A percentile compares a stretch with the other conserved stretches of the same genome.
Evolutionary conservation across 1,284 basidiomycete species (phyloP).

Genomic region (Trichosporon inkin): DNA sequence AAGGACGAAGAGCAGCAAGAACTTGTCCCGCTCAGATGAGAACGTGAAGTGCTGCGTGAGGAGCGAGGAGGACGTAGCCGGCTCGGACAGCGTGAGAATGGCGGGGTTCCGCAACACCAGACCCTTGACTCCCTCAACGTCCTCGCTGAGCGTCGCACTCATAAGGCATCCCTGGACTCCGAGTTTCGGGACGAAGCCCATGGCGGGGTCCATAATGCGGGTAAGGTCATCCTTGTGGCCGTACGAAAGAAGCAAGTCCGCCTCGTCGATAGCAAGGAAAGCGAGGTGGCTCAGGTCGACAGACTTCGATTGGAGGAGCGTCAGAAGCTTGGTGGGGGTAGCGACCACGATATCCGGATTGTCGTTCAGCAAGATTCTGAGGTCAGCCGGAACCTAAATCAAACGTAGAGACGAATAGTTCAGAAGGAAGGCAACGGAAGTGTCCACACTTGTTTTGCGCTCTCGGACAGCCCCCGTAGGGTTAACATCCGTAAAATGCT

Average conservation of each 20-base stretch:
- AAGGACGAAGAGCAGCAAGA: slow-evolving; percentile 88
- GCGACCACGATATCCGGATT: slow-evolving; percentile 87
- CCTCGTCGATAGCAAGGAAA: slow-evolving; percentile 94
- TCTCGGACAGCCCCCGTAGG: slow-evolving; percentile 47
- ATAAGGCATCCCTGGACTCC: slow-evolving; percentile 88
- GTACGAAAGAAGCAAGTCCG: slow-evolving; percentile 94
- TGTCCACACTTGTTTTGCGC: slow-evolving; percentile 51
- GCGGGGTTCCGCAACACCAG: slow-evolving; percentile 79
- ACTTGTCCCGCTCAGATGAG: slow-evolving; percentile 91
- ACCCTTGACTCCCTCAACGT: slow-evolving; percentile 86
- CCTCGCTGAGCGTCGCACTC: slow-evolving; percentile 96
- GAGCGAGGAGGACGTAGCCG: slow-evolving; percentile 61
- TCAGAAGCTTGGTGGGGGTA: slow-evolving; percentile 80
- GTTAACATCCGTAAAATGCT: slow-evolving; percentile 48
- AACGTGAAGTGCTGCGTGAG: slow-evolving; percentile 79
- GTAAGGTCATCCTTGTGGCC: slow-evolving; percentile 91
- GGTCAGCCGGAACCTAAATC: background rate
- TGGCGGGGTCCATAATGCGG: slow-evolving; percentile 63
- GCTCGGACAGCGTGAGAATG: slow-evolving; percentile 80
- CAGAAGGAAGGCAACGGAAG: slow-evolving; percentile 52
- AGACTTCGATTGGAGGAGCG: slow-evolving; percentile 74
- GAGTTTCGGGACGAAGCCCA: slow-evolving; percentile 70
- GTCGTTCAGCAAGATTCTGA: slow-evolving; percentile 71
- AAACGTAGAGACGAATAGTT: slow-evolving; percentile 12
- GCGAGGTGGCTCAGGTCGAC: slow-evolving; percentile 57